Percentiles rank a stretch among this genome's conserved stretches.
Evolutionary conservation across 192 early-diverging fungal genomes (phyloP).

Genomic region (Coemansia aciculifera): DNA sequence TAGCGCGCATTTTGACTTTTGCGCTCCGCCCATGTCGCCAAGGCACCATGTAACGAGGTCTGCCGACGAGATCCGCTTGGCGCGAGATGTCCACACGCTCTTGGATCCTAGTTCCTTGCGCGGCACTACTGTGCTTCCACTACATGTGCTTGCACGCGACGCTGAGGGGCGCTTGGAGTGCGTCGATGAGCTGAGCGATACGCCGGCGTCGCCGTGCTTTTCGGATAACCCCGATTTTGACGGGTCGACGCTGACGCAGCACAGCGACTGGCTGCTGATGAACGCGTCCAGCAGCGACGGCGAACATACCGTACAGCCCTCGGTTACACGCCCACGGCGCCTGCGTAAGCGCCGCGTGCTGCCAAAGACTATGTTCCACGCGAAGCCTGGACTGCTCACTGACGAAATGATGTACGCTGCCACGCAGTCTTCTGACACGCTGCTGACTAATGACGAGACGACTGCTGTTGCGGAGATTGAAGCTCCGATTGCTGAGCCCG

Average conservation of each 20-base stretch:
- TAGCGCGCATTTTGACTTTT: constrained; percentile 50
- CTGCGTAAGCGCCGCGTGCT: constrained; percentile 55
- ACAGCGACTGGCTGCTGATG: constrained; percentile 54
- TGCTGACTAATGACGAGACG: constrained; percentile 7
- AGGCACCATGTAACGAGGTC: constrained; percentile 25
- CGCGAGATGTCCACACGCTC: constrained; percentile 16
- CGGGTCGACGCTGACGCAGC: constrained; percentile 52
- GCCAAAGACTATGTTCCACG: constrained; percentile 40
- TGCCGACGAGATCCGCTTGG: constrained; percentile 24
- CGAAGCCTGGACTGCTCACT: constrained; percentile 17
- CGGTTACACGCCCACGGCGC: constrained; percentile 32
- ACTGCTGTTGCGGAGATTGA: not conserved
- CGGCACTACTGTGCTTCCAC: constrained; percentile 25
- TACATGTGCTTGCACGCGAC: constrained; percentile 41
- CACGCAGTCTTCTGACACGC: constrained; percentile 32
- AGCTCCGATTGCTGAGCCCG: not conserved
- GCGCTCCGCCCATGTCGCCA: constrained; percentile 28
- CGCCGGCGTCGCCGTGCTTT: constrained; percentile 20
- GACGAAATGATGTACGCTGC: constrained; percentile 14
- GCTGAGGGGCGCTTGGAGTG: constrained; percentile 12
- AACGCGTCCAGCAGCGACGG: constrained; percentile 43
- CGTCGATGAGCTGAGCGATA: constrained; percentile 11
- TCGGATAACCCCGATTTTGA: constrained; percentile 39
- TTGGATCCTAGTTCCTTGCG: constrained; percentile 44
- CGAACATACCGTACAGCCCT: constrained; percentile 16